Evolutionary conservation across 2,329 filamentous ascomycete species (phyloP).

Genomic region (Curvularia verruculosa): DNA sequence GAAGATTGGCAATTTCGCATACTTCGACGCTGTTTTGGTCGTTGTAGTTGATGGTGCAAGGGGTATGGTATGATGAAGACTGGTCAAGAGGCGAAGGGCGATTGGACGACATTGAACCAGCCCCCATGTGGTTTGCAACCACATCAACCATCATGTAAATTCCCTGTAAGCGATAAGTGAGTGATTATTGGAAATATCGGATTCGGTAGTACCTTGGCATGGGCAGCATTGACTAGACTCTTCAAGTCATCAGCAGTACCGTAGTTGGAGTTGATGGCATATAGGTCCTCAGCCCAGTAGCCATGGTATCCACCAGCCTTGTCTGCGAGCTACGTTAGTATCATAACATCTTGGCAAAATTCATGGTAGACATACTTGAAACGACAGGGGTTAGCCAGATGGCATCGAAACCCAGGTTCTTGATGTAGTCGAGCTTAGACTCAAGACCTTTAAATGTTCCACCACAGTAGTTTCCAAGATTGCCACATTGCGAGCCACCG

Average conservation of each 20-base stretch:
- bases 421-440: slow-evolving; percentile 58
- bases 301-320: slow-evolving; percentile 58
- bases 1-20: slow-evolving; percentile 40
- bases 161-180: slow-evolving; percentile 28
- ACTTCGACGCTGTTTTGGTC: slow-evolving; percentile 41
- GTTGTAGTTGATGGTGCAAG: slow-evolving; percentile 41
- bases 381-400: slow-evolving; percentile 55
- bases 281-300: slow-evolving; percentile 58
- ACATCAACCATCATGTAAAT: slow-evolving; percentile 60
- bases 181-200: neutral
- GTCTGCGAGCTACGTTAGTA: slow-evolving; percentile 17
- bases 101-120: slow-evolving; percentile 35
- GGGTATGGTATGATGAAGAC: slow-evolving; percentile 33
- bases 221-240: slow-evolving; percentile 54
- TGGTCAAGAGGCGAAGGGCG: slow-evolving; percentile 37
- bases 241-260: slow-evolving; percentile 56
- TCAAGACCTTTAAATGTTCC: slow-evolving; percentile 59
- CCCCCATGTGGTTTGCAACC: slow-evolving; percentile 57
- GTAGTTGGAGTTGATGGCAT: slow-evolving; percentile 57
- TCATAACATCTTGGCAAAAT: neutral
- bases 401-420: slow-evolving; percentile 57
- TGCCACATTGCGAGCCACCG: slow-evolving; percentile 38
- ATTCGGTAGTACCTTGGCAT: slow-evolving; percentile 50
- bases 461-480: slow-evolving; percentile 55
- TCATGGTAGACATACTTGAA: slow-evolving; percentile 31